Base-by-base conservation (phyloP, 2,329 filamentous ascomycete species). In the Pyrenochaeta sp. region DNA sequence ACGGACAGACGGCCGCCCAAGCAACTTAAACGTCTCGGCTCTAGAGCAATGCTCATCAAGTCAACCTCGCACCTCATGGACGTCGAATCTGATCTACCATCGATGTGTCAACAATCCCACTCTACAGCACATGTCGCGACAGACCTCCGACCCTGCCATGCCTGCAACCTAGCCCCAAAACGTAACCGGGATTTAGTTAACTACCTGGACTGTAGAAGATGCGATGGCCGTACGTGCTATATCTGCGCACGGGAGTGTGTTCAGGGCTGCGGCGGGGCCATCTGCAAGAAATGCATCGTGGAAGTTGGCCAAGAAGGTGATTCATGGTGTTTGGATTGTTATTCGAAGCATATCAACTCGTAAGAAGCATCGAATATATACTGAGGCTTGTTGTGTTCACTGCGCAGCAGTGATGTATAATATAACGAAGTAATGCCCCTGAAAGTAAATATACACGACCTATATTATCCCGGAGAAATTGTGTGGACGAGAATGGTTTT, bases 241-340 rank as follows among this genome's bases (percentile, higher is more conserved):
- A 80, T 91, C n/a, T 91, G 88, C 69, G 83, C 89, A 39, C 78
- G 88, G 21, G 78, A 85, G 60, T 91, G 88, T 62, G 76, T 82
- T 11, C 83, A 84, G 2, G 64, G 54, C 14, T 76, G 76, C 33
- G 76, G 78, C 7, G 75, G 79, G 30, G 81, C 84, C 61, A 78
- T 90, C 2, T 91, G 88, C 69, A 89, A 87, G 66, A 80, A 82
- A 15, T 91, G 88, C 73, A 90, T 87, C 68, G 82, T 90, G 2
- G 88, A 91, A 69, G 81, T 79, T 20, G 87, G 87, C 0, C 66
- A 76, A 17, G 83, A 89, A 47, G 88, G 88, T 21, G 87, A 90
- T 42, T 82, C 89, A 4, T 83, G 86, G 53, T 91, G 88, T 64
- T 73, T 89, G 42, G 86, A 86, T 1, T 90, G 88, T 60, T 76